Percentiles rank a stretch among this genome's conserved stretches.
These are phyloP conservation scores for Suhomyces sp. DNA, from an alignment of 805 yeast genomes.

Conservation along the genomic window DNA sequence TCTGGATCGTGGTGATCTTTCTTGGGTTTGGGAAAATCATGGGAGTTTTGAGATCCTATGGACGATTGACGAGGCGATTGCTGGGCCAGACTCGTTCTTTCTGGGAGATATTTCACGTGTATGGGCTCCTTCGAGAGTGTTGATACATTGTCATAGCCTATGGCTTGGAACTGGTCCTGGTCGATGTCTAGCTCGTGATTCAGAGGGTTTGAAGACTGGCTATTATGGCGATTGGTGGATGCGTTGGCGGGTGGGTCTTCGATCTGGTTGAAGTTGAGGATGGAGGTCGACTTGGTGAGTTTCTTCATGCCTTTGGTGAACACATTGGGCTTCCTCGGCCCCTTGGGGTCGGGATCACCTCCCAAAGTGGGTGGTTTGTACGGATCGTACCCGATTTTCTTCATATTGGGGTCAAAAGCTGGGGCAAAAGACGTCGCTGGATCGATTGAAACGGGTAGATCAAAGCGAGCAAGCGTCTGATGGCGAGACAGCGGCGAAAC, in stretches of 20 bases:
- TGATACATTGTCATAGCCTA: constrained; percentile 33
- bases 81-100: constrained; percentile 6
- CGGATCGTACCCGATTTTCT: too few species aligned
- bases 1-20: too few species aligned
- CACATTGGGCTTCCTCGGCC: constrained; percentile 6
- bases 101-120: constrained; percentile 30
- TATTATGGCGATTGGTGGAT: not conserved
- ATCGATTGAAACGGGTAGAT: too few species aligned
- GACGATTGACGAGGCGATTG: constrained; percentile 8
- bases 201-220: constrained; percentile 3
- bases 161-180: constrained; percentile 32
- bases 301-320: constrained; percentile 32
- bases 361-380: too few species aligned
- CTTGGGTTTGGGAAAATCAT: not conserved
- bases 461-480: too few species aligned
- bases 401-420: too few species aligned
- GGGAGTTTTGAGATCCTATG: constrained; percentile 6
- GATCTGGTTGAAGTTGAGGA: constrained; percentile 18
- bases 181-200: constrained; percentile 1
- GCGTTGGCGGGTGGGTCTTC: not conserved
- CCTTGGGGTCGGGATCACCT: constrained; percentile 5
- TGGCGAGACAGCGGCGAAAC: too few species aligned
- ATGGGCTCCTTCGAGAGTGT: constrained; percentile 27
- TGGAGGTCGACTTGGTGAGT: constrained; percentile 27
- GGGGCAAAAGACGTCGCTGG: too few species aligned